Evolutionary conservation across 2,329 filamentous ascomycete genomes (phyloP).

Genomic region (Pseudocercospora ulei): DNA sequence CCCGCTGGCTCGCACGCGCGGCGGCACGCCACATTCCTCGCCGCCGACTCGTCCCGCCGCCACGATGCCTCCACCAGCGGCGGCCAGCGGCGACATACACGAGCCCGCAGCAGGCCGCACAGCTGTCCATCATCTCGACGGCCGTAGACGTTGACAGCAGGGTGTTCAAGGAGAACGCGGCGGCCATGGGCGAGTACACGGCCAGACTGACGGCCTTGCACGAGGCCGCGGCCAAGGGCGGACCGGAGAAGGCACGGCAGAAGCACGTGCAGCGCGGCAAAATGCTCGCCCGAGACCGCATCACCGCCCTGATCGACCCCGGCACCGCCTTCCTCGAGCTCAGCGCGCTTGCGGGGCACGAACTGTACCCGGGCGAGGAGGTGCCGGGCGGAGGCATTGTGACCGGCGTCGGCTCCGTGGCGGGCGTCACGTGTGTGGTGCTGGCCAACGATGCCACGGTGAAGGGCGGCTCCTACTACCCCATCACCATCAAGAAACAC

Average conservation of each 20-base stretch:
- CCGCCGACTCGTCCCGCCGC: conserved; percentile 10
- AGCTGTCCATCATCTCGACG: conserved; percentile 70
- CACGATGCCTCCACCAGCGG: conserved; percentile 19
- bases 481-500: conserved; percentile 96
- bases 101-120: conserved; percentile 67
- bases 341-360: conserved; percentile 80
- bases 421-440: conserved; percentile 84
- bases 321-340: conserved; percentile 87
- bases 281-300: conserved; percentile 84
- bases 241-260: conserved; percentile 67
- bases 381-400: conserved; percentile 86
- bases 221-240: conserved; percentile 56
- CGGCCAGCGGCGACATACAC: conserved; percentile 63
- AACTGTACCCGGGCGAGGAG: conserved; percentile 76
- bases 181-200: conserved; percentile 66
- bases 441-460: conserved; percentile 95
- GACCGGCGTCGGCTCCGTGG: conserved; percentile 79
- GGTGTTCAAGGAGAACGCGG: conserved; percentile 71
- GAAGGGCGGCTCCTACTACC: conserved; percentile 94
- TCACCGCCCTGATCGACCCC: conserved; percentile 77
- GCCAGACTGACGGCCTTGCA: conserved; percentile 60
- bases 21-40: conserved; percentile 18
- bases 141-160: conserved; percentile 65
- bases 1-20: conserved; percentile 16
- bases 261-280: conserved; percentile 84